Base-by-base conservation (phyloP, 1,284 basidiomycete species). In the Ustilago esculenta region DNA sequence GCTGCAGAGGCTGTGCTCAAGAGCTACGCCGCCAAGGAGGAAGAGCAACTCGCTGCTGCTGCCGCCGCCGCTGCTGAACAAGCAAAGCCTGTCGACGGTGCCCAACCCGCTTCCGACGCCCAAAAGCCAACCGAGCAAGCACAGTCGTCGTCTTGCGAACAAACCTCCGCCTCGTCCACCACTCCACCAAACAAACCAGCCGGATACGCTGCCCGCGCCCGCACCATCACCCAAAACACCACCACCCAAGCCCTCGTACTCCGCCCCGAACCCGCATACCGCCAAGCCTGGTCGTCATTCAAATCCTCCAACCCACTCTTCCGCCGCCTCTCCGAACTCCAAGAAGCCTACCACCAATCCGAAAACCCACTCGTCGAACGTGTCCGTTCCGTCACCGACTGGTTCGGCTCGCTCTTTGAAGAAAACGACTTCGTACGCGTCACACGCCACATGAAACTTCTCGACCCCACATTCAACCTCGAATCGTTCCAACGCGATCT, bases 351-450 rank as follows among this genome's bases (percentile, higher is more conserved):
- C 81, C 88, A 94, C 75, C 94, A 98, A 80, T 95, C 93, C 1
- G 96, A 99, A 82, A 91, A 95, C 76, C 91, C 94, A 1, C 84
- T 97, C 42, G 86, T 98, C 30, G 87, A 90, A 24, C 88, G 90
- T 4, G 75, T 97, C 54, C 90, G 96, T 39, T 86, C 87, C 3
- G 89, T 97, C 36, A 94, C 94, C 2, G 87, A 89, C 45, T 92
- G 90, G 2, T 86, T 98, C 42, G 92, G 91, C 2, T 88, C 89
- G 3, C 91, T 90, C 86, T 95, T 97, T 76, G 95, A 97, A 69
- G 96, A 99, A 84, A 99, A 93, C 78, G 96, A 99, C 85, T 95
- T 91, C 36, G 95, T 94, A 12, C 91, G 91, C 80, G 96, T 98
- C 21, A 89, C 91, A 77, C 87, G 92, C 50, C 85, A 90, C 76